Evolutionary conservation across 768 basidiomycete genomes (phyloP).

Genomic region (Tricholoma sp.): DNA sequence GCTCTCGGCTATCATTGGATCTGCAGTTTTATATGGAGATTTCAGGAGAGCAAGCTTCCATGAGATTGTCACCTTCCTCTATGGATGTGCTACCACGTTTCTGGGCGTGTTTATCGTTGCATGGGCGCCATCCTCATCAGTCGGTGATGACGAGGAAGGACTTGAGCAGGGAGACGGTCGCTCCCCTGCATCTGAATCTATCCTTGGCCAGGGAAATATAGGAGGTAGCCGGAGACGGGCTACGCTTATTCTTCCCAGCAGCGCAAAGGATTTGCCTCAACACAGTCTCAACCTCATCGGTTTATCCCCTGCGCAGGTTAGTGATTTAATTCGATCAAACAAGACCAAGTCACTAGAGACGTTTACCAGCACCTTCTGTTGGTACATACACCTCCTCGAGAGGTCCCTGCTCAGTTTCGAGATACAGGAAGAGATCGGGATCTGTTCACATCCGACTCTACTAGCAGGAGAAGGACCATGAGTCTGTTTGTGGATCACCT

Average conservation of each 20-base stretch:
- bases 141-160: slow-evolving; percentile 23
- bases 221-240: slow-evolving; percentile 38
- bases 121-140: slow-evolving; percentile 40
- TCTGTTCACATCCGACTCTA: slow-evolving; percentile 21
- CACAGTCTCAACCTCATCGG: slow-evolving; percentile 62
- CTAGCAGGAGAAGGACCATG: slow-evolving; percentile 31
- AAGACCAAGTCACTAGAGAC: not conserved
- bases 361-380: slow-evolving; percentile 53
- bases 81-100: slow-evolving; percentile 88
- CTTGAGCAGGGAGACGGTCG: slow-evolving; percentile 19
- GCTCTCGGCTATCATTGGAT: slow-evolving; percentile 87
- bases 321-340: slow-evolving; percentile 6
- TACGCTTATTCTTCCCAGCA: slow-evolving; percentile 46
- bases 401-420: slow-evolving; percentile 26
- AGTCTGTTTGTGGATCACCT: slow-evolving; percentile 28
- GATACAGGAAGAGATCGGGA: slow-evolving; percentile 27
- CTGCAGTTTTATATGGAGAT: slow-evolving; percentile 91
- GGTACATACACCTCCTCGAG: slow-evolving; percentile 60
- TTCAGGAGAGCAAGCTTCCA: slow-evolving; percentile 81
- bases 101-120: slow-evolving; percentile 87
- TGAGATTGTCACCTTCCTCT: slow-evolving; percentile 77
- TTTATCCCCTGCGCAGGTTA: slow-evolving; percentile 71
- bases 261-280: slow-evolving; percentile 41
- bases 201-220: slow-evolving; percentile 26
- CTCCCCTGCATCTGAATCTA: slow-evolving; percentile 17